Base-by-base conservation (phyloP, 2,329 filamentous ascomycete species). In the Penicillium sp. region DNA sequence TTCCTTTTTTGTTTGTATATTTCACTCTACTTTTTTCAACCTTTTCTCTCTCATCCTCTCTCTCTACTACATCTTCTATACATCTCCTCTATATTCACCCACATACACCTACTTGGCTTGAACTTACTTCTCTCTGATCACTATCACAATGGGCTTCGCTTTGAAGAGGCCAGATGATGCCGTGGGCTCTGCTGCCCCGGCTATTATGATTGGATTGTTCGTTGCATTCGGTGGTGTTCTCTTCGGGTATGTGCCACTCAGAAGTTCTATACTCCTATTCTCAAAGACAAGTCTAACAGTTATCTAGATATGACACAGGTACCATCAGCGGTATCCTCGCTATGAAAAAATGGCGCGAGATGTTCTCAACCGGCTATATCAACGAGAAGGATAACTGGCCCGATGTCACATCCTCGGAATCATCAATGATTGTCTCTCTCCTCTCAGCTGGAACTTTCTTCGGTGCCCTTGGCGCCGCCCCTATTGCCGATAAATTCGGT, bases 391-490 rank as follows among this genome's bases (percentile, higher is more conserved):
- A 72, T 60, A 60, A 71, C n/a, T 61, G 75, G 16, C 77, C 77
- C 57, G 71, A 76, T 55, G 67, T 83, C 12, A 77, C 79, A 8
- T 75, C 79, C 79, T 86, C 89, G 54, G 21, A 60, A 23, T 59
- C 56, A 21, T 56, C 58, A 2, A 50, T 50, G 34, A 59, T 60
- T 41, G 56, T 59, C 38, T 60, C 58, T n/a, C 55, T 60, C 31
- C 48, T 90, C 85, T 83, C 86, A 16, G 86, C 81, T 50, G 87
- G 87, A 31, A 89, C 86, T 1, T 88, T 85, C 75, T 69, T 86
- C n/a, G 87, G 86, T 55, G 82, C 86, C 41, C 71, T 73, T 13
- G 61, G 55, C 18, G 71, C 71, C 23, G 72, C 70, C n/a, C 68
- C 61, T 7, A 40, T 72, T 15, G 72, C 69, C 0, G 72, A 75